These are phyloP conservation scores for Fusarium sp. DNA, from an alignment of 2,329 filamentous ascomycete species.

Conservation along the genomic window DNA sequence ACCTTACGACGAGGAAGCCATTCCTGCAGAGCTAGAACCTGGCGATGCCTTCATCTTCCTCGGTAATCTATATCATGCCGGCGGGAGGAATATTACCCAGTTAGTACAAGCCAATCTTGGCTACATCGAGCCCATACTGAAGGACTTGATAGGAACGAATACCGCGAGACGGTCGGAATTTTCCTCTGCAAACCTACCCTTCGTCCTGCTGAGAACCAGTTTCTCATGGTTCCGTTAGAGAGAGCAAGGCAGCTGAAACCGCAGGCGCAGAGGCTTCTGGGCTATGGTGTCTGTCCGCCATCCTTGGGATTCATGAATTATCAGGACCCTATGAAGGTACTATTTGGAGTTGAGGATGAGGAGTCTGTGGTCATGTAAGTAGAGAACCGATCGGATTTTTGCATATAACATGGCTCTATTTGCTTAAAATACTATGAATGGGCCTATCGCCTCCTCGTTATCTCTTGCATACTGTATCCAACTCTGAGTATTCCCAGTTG, in stretches of 20 bases:
- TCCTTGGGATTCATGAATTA: slow-evolving; percentile 31
- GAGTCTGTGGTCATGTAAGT: slow-evolving; percentile 27
- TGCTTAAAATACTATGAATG: slow-evolving; percentile 4
- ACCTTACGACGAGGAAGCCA: slow-evolving; percentile 55
- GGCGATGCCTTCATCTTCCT: slow-evolving; percentile 58
- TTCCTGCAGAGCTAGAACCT: slow-evolving; percentile 56
- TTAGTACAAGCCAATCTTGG: not conserved
- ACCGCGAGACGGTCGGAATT: slow-evolving; percentile 29
- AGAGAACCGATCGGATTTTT: too few species aligned
- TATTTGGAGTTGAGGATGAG: slow-evolving; percentile 32
- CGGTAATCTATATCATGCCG: slow-evolving; percentile 57
- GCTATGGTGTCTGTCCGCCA: slow-evolving; percentile 24
- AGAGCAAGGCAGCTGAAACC: slow-evolving; percentile 22
- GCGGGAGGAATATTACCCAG: slow-evolving; percentile 55
- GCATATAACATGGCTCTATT: too few species aligned
- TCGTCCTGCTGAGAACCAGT: slow-evolving; percentile 29
- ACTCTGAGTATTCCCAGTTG: not conserved
- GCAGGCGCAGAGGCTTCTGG: slow-evolving; percentile 24
- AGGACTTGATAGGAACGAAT: not conserved
- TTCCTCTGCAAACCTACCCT: slow-evolving; percentile 32
- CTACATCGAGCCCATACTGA: not conserved
- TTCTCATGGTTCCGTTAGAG: slow-evolving; percentile 29
- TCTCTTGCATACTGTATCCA: slow-evolving; percentile 15
- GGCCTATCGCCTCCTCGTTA: not conserved
- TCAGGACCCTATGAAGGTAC: slow-evolving; percentile 31